Conservation (phyloP, 176 grass and related monocot genomes). For the Paspalum vaginatum region DNA sequence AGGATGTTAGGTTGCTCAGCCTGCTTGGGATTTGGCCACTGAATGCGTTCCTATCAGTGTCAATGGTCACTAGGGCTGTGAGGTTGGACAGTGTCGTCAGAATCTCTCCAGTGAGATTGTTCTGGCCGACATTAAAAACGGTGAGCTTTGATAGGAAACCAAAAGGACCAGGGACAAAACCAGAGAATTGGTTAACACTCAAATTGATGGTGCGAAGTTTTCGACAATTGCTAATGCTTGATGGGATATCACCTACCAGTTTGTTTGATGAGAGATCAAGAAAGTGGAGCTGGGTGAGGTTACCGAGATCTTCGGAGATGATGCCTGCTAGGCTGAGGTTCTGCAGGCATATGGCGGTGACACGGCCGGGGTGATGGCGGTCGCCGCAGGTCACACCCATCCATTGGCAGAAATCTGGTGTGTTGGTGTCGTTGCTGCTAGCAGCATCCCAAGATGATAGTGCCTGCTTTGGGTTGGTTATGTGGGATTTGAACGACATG, state of each 20-base stretch:
- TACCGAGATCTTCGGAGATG: conserved; percentile 29
- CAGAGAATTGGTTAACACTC: too few species aligned
- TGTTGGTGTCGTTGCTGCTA: too few species aligned
- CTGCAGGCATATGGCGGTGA: conserved; percentile 20
- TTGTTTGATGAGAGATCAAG: conserved; percentile 29
- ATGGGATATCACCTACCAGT: conserved; percentile 25
- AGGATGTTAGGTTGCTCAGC: conserved; percentile 40
- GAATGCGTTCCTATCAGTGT: background rate
- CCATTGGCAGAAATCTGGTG: background rate
- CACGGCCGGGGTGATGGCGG: background rate
- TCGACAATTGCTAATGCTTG: background rate
- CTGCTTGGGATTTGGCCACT: conserved; percentile 12
- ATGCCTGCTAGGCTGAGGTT: background rate
- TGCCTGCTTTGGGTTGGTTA: too few species aligned
- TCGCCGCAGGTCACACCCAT: background rate
- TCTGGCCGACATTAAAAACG: too few species aligned
- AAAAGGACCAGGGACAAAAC: too few species aligned
- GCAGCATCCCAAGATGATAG: too few species aligned
- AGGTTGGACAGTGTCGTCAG: background rate
- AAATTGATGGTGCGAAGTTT: background rate
- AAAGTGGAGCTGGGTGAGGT: conserved; percentile 26
- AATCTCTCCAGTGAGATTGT: too few species aligned
- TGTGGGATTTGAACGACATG: too few species aligned
- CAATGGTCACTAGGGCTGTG: background rate
- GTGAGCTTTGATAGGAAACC: too few species aligned